These are phyloP conservation scores for Solanum dulcamara DNA, from an alignment of 257 asterid species.

Conservation along the genomic window DNA sequence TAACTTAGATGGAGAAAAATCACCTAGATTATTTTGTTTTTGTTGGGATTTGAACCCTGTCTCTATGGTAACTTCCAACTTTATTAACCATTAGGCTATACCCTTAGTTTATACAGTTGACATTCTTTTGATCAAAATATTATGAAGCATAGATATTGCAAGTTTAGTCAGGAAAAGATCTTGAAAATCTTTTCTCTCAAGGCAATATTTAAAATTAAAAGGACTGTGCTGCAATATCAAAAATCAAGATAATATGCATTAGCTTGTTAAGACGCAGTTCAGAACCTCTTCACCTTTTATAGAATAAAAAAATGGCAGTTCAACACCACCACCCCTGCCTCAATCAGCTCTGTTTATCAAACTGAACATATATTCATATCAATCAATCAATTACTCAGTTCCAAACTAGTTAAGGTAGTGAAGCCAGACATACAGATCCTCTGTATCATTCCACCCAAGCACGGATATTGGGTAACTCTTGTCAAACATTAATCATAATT, in stretches of 20 bases:
- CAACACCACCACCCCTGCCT: neutral
- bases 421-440: neutral
- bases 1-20: neutral
- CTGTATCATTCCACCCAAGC: neutral
- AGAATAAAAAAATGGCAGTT: neutral
- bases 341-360: neutral
- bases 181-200: neutral
- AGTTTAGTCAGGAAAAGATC: neutral
- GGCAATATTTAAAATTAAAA: neutral
- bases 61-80: neutral
- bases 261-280: neutral
- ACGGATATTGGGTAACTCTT: neutral
- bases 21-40: neutral
- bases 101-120: neutral
- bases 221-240: neutral
- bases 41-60: neutral
- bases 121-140: neutral
- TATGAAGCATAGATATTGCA: neutral
- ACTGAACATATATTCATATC: neutral
- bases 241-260: neutral
- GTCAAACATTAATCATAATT: neutral
- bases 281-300: neutral
- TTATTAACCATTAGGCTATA: neutral
- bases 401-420: neutral
- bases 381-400: neutral